Evolutionary conservation across 164 flowering plant species (phyloP), one percentile per base, ranked within the genome.

Genomic region (Platanus orientalis): DNA sequence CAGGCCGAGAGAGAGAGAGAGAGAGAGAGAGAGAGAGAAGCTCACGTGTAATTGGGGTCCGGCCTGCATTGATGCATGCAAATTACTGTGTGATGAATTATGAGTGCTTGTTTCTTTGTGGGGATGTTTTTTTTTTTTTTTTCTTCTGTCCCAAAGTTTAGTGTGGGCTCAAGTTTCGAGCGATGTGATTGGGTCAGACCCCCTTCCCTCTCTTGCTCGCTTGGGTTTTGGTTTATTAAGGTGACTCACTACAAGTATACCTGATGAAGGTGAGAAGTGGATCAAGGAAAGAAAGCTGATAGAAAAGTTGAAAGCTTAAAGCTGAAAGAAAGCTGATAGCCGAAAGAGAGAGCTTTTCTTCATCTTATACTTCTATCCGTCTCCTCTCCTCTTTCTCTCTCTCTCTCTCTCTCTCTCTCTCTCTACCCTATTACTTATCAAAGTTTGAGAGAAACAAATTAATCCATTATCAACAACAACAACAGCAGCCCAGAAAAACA

Each of bases 131-230:
- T 42, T 68, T 61, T 54, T n/a, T n/a, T n/a, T n/a, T n/a, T n/a
- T n/a, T n/a, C n/a, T n/a, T 48, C 66, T 65, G 69, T 66, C 60
- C 54, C 32, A 21, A 54, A 55, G 49, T 58, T 63, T 50, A 19
- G 56, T 57, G 82, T 78, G 84, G 80, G 87, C 76, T 79, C 80
- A 78, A 71, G 79, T 78, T 80, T 74, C 57, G 30, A 74, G 62
- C 70, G 63, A 45, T 70, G 63, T 76, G 79, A 79, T 80, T 76
- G 81, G 80, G 70, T 69, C 69, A 63, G 62, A 44, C 67, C 50
- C 26, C 23, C 32, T 62, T 54, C 47, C 28, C 58, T 65, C n/a
- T n/a, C n/a, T n/a, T n/a, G n/a, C n/a, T n/a, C 61, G 2, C 21
- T 19, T 45, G 49, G 19, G 49, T 4, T 29, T 27, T 39, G 54